Evolutionary conservation across 176 grass and related monocot species (phyloP).

Genomic region (Zoysia japonica): DNA sequence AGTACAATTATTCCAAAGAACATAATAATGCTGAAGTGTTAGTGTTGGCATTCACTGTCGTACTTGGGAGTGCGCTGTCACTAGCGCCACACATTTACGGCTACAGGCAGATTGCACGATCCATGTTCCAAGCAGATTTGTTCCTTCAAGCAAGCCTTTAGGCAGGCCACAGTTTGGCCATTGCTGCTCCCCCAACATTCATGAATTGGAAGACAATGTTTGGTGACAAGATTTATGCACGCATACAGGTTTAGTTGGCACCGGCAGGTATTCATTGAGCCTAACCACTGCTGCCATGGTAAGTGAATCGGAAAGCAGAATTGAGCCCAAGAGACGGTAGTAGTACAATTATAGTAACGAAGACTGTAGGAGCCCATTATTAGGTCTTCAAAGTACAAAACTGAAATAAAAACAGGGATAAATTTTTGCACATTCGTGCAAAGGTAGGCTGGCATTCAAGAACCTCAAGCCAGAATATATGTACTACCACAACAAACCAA

Average conservation of each 20-base stretch:
- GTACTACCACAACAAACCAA: neutral
- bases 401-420: neutral
- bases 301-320: neutral
- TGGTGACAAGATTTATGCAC: neutral
- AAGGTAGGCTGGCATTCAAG: neutral
- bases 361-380: neutral
- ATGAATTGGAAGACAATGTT: neutral
- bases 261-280: neutral
- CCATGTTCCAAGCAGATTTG: conserved; percentile 26
- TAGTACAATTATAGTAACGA: neutral
- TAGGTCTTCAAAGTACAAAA: neutral
- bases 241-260: conserved; percentile 1
- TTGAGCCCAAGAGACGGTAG: neutral
- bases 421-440: neutral
- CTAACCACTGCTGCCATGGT: neutral
- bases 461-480: neutral
- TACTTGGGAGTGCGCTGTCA: conserved; percentile 26
- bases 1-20: neutral
- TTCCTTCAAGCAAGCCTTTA: neutral
- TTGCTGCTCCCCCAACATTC: neutral
- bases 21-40: neutral
- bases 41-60: neutral
- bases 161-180: neutral
- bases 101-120: neutral
- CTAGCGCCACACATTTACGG: conserved; percentile 41